Evolutionary conservation across 1,284 basidiomycete species (phyloP).

Genomic region (Tilletiopsis washingtonensis): DNA sequence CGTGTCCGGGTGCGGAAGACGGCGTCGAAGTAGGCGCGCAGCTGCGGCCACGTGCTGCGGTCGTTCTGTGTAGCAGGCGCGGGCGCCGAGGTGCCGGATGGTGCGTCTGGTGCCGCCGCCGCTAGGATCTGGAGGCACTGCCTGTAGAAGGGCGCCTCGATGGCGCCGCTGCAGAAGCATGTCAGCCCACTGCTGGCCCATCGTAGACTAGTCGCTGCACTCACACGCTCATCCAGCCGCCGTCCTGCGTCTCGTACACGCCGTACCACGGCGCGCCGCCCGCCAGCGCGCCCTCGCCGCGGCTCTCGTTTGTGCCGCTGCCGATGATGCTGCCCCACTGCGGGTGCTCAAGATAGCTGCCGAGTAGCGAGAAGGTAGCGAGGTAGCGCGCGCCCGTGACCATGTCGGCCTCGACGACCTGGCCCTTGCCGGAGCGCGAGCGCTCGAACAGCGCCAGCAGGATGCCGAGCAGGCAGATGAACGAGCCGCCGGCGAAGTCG

Average conservation of each 20-base stretch:
- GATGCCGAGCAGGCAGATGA: slow-evolving; percentile 66
- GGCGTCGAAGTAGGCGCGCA: slow-evolving; percentile 57
- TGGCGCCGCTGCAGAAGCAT: slow-evolving; percentile 8
- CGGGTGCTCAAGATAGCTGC: slow-evolving; percentile 47
- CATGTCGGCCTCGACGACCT: slow-evolving; percentile 72
- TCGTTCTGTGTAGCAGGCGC: slow-evolving; percentile 54
- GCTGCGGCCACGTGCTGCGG: slow-evolving; percentile 57
- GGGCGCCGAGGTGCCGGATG: slow-evolving; percentile 46
- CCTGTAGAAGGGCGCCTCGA: slow-evolving; percentile 25
- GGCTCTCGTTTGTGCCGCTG: slow-evolving; percentile 36
- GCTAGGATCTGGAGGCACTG: slow-evolving; percentile 22
- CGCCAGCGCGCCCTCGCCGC: slow-evolving; percentile 57
- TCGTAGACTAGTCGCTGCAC: slow-evolving; percentile 50
- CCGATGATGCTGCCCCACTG: slow-evolving; percentile 53
- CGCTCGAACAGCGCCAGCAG: slow-evolving; percentile 67
- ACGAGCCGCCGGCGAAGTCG: slow-evolving; percentile 73
- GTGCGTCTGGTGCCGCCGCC: slow-evolving; percentile 14
- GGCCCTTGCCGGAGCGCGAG: slow-evolving; percentile 57
- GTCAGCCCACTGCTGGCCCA: neutral
- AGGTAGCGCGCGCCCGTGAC: slow-evolving; percentile 71
- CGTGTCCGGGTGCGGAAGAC: slow-evolving; percentile 60
- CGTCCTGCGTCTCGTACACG: slow-evolving; percentile 65
- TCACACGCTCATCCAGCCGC: slow-evolving; percentile 66
- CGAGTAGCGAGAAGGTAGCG: slow-evolving; percentile 61
- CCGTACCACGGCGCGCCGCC: slow-evolving; percentile 73